Percentiles rank a stretch among this genome's conserved stretches.
Conservation (phyloP, 805 yeast genomes). For the Candida wancherniae region DNA sequence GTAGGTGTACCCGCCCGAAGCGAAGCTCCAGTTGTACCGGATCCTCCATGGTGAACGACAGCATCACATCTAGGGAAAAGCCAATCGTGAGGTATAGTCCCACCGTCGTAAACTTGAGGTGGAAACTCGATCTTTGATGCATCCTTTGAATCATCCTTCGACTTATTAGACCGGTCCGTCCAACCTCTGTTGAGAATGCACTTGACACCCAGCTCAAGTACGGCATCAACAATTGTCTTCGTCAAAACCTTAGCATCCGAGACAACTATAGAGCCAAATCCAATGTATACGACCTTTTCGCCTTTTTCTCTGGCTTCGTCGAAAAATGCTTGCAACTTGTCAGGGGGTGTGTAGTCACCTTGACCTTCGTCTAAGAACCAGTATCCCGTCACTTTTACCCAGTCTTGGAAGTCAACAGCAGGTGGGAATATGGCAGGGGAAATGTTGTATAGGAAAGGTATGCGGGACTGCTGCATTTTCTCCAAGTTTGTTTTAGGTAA, state of each 20-base stretch:
- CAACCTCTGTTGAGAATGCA: slow-evolving; percentile 92
- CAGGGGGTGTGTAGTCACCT: slow-evolving; percentile 54
- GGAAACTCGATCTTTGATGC: slow-evolving; percentile 48
- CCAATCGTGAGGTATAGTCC: slow-evolving; percentile 91
- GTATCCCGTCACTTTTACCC: slow-evolving; percentile 95
- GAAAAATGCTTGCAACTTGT: slow-evolving; percentile 55
- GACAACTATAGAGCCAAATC: slow-evolving; percentile 94
- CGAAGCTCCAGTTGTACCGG: slow-evolving; percentile 94
- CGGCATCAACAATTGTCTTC: slow-evolving; percentile 72
- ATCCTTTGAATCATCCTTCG: slow-evolving; percentile 4
- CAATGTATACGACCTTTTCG: slow-evolving; percentile 81
- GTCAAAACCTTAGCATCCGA: slow-evolving; percentile 76
- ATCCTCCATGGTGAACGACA: slow-evolving; percentile 96
- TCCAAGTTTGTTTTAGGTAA: slow-evolving; percentile 68
- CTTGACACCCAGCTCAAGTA: slow-evolving; percentile 70
- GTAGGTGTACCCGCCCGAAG: slow-evolving; percentile 84
- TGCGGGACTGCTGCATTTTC: slow-evolving; percentile 65
- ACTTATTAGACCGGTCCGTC: slow-evolving; percentile 67
- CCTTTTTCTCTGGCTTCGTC: slow-evolving; percentile 51
- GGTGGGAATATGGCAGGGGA: slow-evolving; percentile 90
- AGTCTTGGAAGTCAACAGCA: slow-evolving; percentile 86
- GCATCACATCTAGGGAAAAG: slow-evolving; percentile 83
- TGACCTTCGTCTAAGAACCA: slow-evolving; percentile 81
- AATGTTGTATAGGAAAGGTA: slow-evolving; percentile 85
- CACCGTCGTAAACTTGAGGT: slow-evolving; percentile 60